Evolutionary conservation across 306 rosid species (phyloP), one percentile per base, ranked within the genome.

Genomic region (Rosa chinensis): DNA sequence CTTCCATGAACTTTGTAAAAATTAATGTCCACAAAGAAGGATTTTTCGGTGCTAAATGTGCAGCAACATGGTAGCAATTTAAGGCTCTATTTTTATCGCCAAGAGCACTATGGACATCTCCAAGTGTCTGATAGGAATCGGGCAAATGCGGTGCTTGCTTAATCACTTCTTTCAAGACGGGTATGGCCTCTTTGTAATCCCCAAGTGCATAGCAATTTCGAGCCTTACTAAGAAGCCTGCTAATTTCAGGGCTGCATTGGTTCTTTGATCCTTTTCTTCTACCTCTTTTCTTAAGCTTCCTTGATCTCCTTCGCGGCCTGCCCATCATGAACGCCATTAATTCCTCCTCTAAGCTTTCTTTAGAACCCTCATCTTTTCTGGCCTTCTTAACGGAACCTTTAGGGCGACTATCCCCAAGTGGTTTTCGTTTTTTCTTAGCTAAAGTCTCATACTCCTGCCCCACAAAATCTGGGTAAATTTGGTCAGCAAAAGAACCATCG

Each of bases 211-310:
- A 94, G 84, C 83, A 87, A 74, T 89, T 80, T 3, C 86, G 86
- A 84, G 97, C 97, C 72, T 91, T 88, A 49, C 93, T 94, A 69
- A 89, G 80, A 92, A 88, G 87, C 49, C 66, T 77, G 28, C 87
- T 81, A 59, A 91, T 43, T 70, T 82, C 87, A 66, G 91, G 93
- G 66, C 82, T 89, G 35, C 86, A 83, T 74, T 87, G 90, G 52
- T 90, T 92, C 82, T 75, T 94, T 73, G 97, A 88, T 64, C 99
- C 97, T 85, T 89, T 91, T 74, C 89, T 89, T 80, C 99, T 87
- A 63, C 97, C 97, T 85, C 89, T 85, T 82, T 85, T 91, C 80
- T 89, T 94, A 44, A 62, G 73, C 92, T 91, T 89, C 87, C 82
- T 89, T 25, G 90, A 84, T 85, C 88, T 86, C 88, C 89, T 87